Base-by-base conservation (phyloP, 768 basidiomycete genomes). In the Hericium alpestre region DNA sequence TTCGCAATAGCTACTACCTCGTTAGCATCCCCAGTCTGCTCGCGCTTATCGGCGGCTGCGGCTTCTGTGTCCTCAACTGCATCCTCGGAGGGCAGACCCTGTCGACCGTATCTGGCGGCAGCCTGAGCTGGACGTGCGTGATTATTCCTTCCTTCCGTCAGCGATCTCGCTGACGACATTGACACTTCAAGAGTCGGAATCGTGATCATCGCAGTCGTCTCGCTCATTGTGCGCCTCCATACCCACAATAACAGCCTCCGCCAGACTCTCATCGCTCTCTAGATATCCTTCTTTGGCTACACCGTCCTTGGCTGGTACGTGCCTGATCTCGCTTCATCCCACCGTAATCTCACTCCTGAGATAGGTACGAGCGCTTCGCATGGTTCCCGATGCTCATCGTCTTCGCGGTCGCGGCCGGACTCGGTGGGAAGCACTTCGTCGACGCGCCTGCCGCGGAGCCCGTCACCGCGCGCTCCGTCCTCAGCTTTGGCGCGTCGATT, bases 321-420 rank as follows among this genome's bases (percentile, higher is more conserved):
- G 12, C 49, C 25, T 13, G 22, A 40, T 49, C 50, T 20, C 7
- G 51, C 18, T 8, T 46, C 38, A 3, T n/a, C 11, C 1, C 7
- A 43, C 25, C 11, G 18, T 32, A 20, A 12, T 25, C 46, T 49
- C 4, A 46, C 13, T 47, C 2, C 32, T 3, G 13, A 11, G 18
- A 52, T 72, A 74, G 87, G 84, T 92, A 88, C 63, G 90, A 90
- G 63, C 77, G 82, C 10, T 58, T 86, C 2, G 74, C 84, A 1
- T 91, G 90, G 89, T 75, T 91, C 16, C 90, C 91, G 0, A 79
- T 89, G 16, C 64, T 89, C n/a, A 70, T 92, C 54, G 79, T 83
- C 9, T 90, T 84, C 66, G 61, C 90, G 37, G 77, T 92, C 54
- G 81, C 80, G 9, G 70, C 87, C 12, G 89, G 86, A 3, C 73